Evolutionary conservation across 768 basidiomycete species (phyloP), one percentile per base, ranked within the genome.

Genomic region (Leccinum uliginosum): DNA sequence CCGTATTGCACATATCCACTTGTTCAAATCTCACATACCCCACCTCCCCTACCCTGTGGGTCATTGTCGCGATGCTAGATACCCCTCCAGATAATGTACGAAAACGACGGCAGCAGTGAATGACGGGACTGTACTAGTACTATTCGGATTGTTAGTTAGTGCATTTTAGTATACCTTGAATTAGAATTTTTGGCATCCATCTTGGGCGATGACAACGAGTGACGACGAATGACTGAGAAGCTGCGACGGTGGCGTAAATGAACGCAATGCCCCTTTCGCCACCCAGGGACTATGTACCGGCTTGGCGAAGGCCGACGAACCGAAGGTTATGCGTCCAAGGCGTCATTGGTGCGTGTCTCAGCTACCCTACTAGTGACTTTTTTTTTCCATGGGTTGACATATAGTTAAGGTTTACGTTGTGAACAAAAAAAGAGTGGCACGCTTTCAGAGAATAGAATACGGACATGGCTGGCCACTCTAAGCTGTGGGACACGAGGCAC

Each of bases 131-230:
- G 68, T 71, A 69, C 66, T 53, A 70, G 58, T 71, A 69, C 54
- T 56, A 67, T 55, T 55, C 32, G 68, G 71, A 70, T 54, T 68
- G 62, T 66, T 72, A 63, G 60, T 65, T 67, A 56, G 17, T 53
- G 55, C 64, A 67, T 62, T 55, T 67, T 65, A 71, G 69, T 70
- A 70, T 70, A 72, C 70, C 71, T 69, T 61, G 68, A 71, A 70
- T 53, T 72, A 72, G 68, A 69, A 65, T 63, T 72, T 69, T 68
- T 71, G 68, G 55, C 57, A 57, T 54, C 29, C 32, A 14, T 30
- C 14, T 17, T 54, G 48, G 4, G 51, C 21, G 54, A 43, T 43
- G 45, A 46, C 21, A 46, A n/a, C 45, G 2, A 46, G 45, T 46
- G 45, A 43, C 40, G 40, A 43, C 19, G 38, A 19, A 38, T 43